phyloP scores from a whole-genome alignment of 2,329 filamentous ascomycete species.

The Penicillium griseofulvum region DNA sequence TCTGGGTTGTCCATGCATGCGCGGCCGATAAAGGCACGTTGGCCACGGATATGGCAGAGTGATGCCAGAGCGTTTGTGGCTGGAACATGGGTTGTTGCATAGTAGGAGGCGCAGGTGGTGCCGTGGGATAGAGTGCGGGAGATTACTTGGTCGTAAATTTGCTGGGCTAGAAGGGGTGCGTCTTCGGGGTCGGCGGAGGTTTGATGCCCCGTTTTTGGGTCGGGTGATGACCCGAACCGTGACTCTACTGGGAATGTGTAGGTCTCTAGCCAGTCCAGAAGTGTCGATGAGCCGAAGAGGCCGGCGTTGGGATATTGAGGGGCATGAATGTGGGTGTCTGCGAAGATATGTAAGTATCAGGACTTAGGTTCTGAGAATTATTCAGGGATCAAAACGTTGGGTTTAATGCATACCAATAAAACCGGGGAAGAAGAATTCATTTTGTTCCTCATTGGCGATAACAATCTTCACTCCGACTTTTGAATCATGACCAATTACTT shows the following conservation, averaged over 20 bases:
- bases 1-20: conserved; percentile 84
- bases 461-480: conserved; percentile 32
- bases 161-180: conserved; percentile 27
- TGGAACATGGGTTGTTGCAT: conserved; percentile 79
- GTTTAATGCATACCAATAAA: conserved; percentile 42
- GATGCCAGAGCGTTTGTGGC: conserved; percentile 89
- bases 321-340: conserved; percentile 94
- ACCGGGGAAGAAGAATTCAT: conserved; percentile 48
- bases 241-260: conserved; percentile 95
- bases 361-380: neutral
- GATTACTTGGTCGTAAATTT: conserved; percentile 75
- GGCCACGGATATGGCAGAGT: conserved; percentile 74
- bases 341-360: neutral
- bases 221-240: conserved; percentile 55
- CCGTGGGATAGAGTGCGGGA: conserved; percentile 80
- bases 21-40: conserved; percentile 85
- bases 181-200: conserved; percentile 15
- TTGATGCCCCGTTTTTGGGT: conserved; percentile 9
- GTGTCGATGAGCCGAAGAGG: conserved; percentile 88
- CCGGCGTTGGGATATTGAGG: conserved; percentile 92
- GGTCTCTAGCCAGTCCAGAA: conserved; percentile 87
- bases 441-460: conserved; percentile 41
- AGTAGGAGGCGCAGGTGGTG: conserved; percentile 94
- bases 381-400: neutral
- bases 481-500: conserved; percentile 3